These are phyloP conservation scores for Pythium scleroteichum DNA, from an alignment of 352 stramenopile species.

Conservation along the genomic window DNA sequence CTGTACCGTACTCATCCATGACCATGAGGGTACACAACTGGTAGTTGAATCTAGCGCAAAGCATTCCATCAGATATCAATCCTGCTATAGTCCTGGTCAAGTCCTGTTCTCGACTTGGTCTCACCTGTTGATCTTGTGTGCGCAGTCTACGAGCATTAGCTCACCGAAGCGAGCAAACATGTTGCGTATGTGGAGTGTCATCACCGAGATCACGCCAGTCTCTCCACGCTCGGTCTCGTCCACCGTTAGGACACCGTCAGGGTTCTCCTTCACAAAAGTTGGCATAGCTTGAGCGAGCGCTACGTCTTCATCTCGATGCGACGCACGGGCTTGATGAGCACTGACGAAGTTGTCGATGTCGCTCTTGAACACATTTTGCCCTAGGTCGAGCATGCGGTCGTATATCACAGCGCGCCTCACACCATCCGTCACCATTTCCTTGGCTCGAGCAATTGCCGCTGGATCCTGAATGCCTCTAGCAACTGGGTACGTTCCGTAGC, in stretches of 20 bases:
- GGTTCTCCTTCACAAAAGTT: neutral
- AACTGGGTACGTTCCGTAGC: neutral
- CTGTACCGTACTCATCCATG: conserved; percentile 13
- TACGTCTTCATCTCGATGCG: neutral
- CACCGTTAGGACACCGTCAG: conserved; percentile 1
- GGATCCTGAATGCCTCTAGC: neutral
- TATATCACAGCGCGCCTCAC: neutral
- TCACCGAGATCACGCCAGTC: conserved; percentile 7
- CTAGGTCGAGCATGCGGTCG: neutral
- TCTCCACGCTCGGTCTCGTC: conserved; percentile 5
- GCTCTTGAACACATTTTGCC: neutral
- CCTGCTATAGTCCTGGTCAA: neutral
- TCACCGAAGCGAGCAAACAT: conserved; percentile 6
- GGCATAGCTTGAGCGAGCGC: neutral
- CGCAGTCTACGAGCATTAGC: conserved; percentile 12
- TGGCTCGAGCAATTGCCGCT: neutral
- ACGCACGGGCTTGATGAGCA: neutral
- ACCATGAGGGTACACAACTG: conserved; percentile 18
- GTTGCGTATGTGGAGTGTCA: conserved; percentile 1
- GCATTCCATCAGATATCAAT: too few species aligned
- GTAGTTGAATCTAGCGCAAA: conserved; percentile 4
- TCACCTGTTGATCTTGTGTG: conserved; percentile 19
- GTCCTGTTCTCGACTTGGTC: neutral
- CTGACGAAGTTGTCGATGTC: neutral
- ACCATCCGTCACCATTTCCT: neutral